Evolutionary conservation across 2,329 filamentous ascomycete genomes (phyloP), one percentile per base, ranked within the genome.

Genomic region (Rhinocladiella similis): DNA sequence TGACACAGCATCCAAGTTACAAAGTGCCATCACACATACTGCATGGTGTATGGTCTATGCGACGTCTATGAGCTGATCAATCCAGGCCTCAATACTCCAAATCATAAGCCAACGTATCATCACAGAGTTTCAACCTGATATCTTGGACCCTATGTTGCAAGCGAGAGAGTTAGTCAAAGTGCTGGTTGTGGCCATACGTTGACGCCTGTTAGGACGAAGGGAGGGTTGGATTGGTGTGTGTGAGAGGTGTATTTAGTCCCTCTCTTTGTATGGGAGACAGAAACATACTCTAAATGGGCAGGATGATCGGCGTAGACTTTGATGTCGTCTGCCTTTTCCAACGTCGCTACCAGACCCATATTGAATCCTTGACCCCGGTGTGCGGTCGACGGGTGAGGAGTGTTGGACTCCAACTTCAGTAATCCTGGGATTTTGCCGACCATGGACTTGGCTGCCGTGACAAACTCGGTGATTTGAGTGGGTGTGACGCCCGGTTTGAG

Each of bases 311-410:
- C 75, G 68, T 79, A 80, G 9, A 67, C 69, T 46, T 68, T 66
- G 3, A 79, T 61, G 66, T 77, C 68, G 35, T 74, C 74, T 2
- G 70, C 58, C 41, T 72, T 73, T 59, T 78, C 76, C 61, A 79
- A 55, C 5, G 77, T 68, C 3, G 76, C 75, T n/a, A 79, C 71
- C 10, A 79, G 57, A 2, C 72, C 76, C 68, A 76, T 70, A 63
- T 79, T 66, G 54, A 73, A 79, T 1, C 76, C 77, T 51, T 77
- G 71, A 18, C 73, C 71, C 36, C 76, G 69, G 29, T 73, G 67
- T 4, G 75, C 71, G 13, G 72, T 75, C 20, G 73, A 70, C 0
- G 72, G 66, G 18, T 77, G 59, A 3, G 76, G 75, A 6, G 63
- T 57, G 35, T 69, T 69, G 18, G 69, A 60, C 55, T 76, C 67